These are phyloP conservation scores for Plectranthus barbatus DNA, from an alignment of 257 asterid genomes.

Conservation along the genomic window DNA sequence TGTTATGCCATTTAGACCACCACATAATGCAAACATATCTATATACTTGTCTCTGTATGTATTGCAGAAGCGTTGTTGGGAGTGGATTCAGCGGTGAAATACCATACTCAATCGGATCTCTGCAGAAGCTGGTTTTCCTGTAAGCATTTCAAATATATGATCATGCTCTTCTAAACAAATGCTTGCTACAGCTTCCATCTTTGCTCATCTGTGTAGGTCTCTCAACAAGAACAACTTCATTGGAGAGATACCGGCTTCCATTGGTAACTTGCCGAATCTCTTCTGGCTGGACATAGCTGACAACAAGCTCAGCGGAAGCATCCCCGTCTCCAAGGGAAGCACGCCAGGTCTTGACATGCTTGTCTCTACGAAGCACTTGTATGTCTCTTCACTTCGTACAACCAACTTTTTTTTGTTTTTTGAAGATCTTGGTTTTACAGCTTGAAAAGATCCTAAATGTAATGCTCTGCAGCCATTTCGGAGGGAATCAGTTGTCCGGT, in stretches of 20 bases:
- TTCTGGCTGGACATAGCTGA: slow-evolving; percentile 87
- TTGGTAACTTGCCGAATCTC: slow-evolving; percentile 51
- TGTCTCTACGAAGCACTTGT: slow-evolving; percentile 65
- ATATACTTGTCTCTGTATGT: background rate
- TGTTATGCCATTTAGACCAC: background rate
- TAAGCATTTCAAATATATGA: slow-evolving; percentile 34
- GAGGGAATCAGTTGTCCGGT: slow-evolving; percentile 65
- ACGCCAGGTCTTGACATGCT: slow-evolving; percentile 92
- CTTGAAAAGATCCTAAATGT: background rate
- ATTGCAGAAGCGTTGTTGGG: slow-evolving; percentile 63
- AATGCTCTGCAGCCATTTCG: slow-evolving; percentile 63
- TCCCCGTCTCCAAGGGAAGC: slow-evolving; percentile 69
- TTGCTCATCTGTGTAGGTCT: slow-evolving; percentile 35
- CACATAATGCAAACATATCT: background rate
- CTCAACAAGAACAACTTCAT: slow-evolving; percentile 60
- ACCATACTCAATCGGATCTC: slow-evolving; percentile 68
- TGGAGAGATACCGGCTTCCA: slow-evolving; percentile 63
- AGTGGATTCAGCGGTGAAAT: slow-evolving; percentile 72
- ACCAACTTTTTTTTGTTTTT: background rate
- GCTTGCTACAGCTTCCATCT: background rate
- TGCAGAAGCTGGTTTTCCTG: slow-evolving; percentile 49
- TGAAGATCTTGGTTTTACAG: background rate
- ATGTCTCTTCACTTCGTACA: slow-evolving; percentile 12
- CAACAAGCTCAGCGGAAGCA: slow-evolving; percentile 57
- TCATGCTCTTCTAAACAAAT: background rate